Percentiles rank a stretch among this genome's conserved stretches.
Evolutionary conservation across 2,329 filamentous ascomycete species (phyloP).

Genomic region (Xylariaceae sp.): DNA sequence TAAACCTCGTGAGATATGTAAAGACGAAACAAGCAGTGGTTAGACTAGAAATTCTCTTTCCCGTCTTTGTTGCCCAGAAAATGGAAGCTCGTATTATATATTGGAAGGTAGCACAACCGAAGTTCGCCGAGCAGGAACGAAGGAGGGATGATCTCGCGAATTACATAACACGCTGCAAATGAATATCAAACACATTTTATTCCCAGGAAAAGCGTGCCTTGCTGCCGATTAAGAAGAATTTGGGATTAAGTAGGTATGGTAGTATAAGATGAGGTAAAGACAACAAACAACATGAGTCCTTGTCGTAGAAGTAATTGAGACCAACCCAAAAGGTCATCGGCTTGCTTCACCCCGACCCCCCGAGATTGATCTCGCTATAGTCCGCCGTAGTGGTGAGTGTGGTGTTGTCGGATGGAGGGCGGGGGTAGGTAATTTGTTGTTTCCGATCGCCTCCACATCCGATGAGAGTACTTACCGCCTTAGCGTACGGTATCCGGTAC

Average conservation of each 20-base stretch:
- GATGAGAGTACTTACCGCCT: neutral
- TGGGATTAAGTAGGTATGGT: neutral
- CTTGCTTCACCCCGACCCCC: constrained; percentile 5
- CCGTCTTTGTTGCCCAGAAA: neutral
- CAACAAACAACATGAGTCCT: no score
- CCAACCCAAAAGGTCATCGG: constrained; percentile 6
- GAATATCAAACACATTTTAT: neutral
- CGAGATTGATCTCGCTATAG: constrained; percentile 20
- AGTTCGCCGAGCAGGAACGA: neutral
- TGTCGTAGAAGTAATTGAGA: no score
- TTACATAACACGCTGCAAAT: neutral
- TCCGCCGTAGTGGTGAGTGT: neutral
- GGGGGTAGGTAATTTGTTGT: neutral
- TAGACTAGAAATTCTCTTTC: neutral
- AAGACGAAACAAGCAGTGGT: neutral
- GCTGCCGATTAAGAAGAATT: neutral
- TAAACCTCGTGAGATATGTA: neutral
- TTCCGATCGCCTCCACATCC: constrained; percentile 6
- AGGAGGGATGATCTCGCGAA: neutral
- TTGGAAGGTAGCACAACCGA: no score
- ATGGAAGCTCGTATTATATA: no score
- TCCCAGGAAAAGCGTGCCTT: neutral
- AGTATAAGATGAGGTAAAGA: neutral
- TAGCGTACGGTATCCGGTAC: no score
- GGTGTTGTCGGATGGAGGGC: neutral